A percentile compares a stretch with the other conserved stretches of the same genome.
These are phyloP conservation scores for Penicillium sp. DNA, from an alignment of 2,329 filamentous ascomycete species.

Conservation along the genomic window DNA sequence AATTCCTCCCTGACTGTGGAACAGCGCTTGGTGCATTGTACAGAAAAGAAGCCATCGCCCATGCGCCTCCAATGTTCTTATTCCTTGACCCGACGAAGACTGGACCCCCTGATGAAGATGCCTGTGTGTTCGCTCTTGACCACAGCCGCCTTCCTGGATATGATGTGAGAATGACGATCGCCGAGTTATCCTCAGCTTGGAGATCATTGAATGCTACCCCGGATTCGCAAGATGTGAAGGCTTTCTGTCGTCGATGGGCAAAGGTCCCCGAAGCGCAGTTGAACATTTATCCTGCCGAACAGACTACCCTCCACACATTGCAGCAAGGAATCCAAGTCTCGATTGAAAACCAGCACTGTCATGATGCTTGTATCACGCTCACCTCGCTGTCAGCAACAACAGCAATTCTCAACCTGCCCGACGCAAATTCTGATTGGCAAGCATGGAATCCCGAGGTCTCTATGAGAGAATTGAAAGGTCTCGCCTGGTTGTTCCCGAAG, in stretches of 20 bases:
- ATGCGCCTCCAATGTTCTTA: constrained; percentile 46
- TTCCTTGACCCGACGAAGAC: constrained; percentile 57
- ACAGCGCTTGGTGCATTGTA: constrained; percentile 56
- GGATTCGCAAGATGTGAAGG: constrained; percentile 18
- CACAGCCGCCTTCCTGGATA: constrained; percentile 46
- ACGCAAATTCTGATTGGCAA: constrained; percentile 23
- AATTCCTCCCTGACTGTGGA: constrained; percentile 54
- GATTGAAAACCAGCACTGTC: constrained; percentile 23
- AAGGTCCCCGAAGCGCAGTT: constrained; percentile 22
- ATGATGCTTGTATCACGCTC: constrained; percentile 31
- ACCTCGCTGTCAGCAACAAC: constrained; percentile 25
- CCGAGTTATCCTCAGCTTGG: constrained; percentile 47
- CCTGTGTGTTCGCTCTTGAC: constrained; percentile 56
- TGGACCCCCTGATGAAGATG: constrained; percentile 47
- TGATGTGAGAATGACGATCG: constrained; percentile 46
- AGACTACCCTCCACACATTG: constrained; percentile 22
- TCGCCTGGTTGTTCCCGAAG: constrained; percentile 34
- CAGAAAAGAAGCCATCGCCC: constrained; percentile 31
- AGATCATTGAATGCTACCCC: constrained; percentile 31
- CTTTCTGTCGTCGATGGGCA: constrained; percentile 32
- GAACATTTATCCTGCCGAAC: constrained; percentile 12
- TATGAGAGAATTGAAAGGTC: constrained; percentile 19
- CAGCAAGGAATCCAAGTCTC: constrained; percentile 10
- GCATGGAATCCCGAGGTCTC: constrained; percentile 26
- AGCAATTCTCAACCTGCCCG: constrained; percentile 13